Base-by-base conservation (phyloP, 768 basidiomycete species). In the Ephemerocybe angulata region DNA sequence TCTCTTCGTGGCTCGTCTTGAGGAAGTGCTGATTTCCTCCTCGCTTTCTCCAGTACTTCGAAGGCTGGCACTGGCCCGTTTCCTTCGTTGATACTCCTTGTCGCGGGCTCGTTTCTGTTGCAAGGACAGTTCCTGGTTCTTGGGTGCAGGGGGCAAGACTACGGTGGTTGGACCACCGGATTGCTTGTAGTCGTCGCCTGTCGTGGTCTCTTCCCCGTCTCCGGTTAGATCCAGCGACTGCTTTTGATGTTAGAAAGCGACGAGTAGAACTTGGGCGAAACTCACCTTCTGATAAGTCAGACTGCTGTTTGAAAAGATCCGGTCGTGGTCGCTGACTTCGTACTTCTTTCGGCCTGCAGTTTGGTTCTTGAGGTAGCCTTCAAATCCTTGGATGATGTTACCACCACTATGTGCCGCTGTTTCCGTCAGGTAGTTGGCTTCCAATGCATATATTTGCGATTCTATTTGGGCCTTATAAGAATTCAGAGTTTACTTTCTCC, bases 361-460 rank as follows among this genome's bases (percentile, higher is more conserved):
- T 55, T 85, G 87, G 61, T 86, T 86, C 70, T 93, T 93, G 55
- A 93, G 80, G 65, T 92, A 93, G 38, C 86, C 84, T 52, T 93
- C 91, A 59, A 93, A 93, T 3, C 91, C 91, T 62, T 87, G 87
- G 33, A 93, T 87, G 51, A 93, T 92, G 61, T 93, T 93, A 28
- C 91, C 91, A 17, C 90, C 89, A 61, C 83, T 85, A 57, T 87
- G 85, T 0, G 76, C 75, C 1, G 86, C 82, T 0, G 91, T 92
- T 50, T 93, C 91, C 6, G 83, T 81, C 31, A 93, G 74, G 68
- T 93, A 93, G 3, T 78, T 71, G 8, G 81, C 82, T 67, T 93
- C 91, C 25, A 89, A 76, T 57, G 82, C 85, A 71, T 88, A 88
- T 60, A 93, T 88, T 62, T 88, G 83, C 27, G 83, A 74, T 71